A percentile compares a stretch with the other conserved stretches of the same genome.
These are phyloP conservation scores for Trametes cubensis DNA, from an alignment of 768 basidiomycete genomes.

Conservation along the genomic window DNA sequence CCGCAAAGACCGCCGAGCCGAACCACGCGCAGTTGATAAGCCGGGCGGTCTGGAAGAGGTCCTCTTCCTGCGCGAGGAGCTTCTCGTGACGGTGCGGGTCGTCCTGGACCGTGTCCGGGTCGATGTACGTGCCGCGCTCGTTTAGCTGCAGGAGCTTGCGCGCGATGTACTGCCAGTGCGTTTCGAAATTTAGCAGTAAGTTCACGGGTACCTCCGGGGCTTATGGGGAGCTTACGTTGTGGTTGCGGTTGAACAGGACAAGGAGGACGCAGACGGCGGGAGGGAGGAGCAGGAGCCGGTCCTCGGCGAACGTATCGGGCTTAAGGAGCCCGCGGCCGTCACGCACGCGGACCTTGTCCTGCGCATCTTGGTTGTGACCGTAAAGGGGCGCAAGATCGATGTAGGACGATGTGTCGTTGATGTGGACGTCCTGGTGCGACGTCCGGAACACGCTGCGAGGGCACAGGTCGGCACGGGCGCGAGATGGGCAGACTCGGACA, in stretches of 20 bases:
- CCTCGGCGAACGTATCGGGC: slow-evolving; percentile 79
- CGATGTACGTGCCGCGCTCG: slow-evolving; percentile 63
- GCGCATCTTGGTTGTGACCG: slow-evolving; percentile 65
- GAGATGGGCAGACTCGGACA: background rate
- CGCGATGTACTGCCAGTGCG: slow-evolving; percentile 68
- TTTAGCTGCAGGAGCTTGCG: slow-evolving; percentile 78
- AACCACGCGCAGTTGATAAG: slow-evolving; percentile 84
- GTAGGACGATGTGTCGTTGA: slow-evolving; percentile 87
- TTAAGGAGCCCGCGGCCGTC: slow-evolving; percentile 68
- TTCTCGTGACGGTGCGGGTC: slow-evolving; percentile 35
- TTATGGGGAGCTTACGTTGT: slow-evolving; percentile 59
- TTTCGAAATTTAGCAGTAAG: background rate
- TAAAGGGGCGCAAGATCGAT: slow-evolving; percentile 85
- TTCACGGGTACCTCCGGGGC: background rate
- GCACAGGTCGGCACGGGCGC: background rate
- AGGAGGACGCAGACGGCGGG: slow-evolving; percentile 75
- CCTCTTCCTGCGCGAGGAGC: slow-evolving; percentile 41
- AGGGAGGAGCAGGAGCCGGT: slow-evolving; percentile 76
- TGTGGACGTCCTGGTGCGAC: slow-evolving; percentile 59
- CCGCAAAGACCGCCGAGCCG: slow-evolving; percentile 74
- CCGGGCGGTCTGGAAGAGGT: slow-evolving; percentile 83
- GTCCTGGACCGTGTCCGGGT: slow-evolving; percentile 50
- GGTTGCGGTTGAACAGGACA: slow-evolving; percentile 88
- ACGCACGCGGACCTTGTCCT: slow-evolving; percentile 56
- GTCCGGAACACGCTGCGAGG: slow-evolving; percentile 77